Percentiles rank a stretch among this genome's conserved stretches.
phyloP scores from a whole-genome alignment of 129 eudicot species.

The Helianthus annuus region DNA sequence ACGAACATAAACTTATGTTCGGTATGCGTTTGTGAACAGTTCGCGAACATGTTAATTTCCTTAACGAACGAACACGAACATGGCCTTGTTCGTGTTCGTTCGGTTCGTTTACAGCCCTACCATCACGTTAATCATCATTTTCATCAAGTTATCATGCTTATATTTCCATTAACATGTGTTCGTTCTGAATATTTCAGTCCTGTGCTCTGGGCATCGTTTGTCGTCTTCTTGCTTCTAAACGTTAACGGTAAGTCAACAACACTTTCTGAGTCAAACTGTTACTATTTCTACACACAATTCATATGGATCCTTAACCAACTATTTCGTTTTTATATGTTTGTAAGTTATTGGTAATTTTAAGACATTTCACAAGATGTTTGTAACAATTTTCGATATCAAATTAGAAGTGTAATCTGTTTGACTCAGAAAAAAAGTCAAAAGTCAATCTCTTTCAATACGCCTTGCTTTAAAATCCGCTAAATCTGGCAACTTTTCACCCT shows the following conservation, averaged over 20 bases:
- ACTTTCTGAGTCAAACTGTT: conserved; percentile 8
- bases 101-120: too few relatives aligned
- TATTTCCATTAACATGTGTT: neutral
- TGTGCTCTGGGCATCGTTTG: conserved; percentile 87
- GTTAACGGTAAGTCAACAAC: conserved; percentile 50
- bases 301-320: neutral
- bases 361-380: neutral
- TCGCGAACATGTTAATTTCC: too few relatives aligned
- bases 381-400: neutral
- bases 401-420: neutral
- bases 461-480: neutral
- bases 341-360: neutral
- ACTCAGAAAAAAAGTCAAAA: conserved; percentile 19
- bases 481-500: neutral
- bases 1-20: too few relatives aligned
- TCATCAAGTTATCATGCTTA: conserved; percentile 4
- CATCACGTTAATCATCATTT: neutral
- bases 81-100: too few relatives aligned
- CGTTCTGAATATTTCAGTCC: conserved; percentile 53
- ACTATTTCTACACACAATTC: neutral
- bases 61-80: too few relatives aligned
- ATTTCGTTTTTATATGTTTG: neutral
- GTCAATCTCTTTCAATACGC: neutral
- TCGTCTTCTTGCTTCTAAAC: conserved; percentile 86
- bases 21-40: too few relatives aligned